Conservation (phyloP, 345 rosid species). For the Lepidium aucheri region DNA sequence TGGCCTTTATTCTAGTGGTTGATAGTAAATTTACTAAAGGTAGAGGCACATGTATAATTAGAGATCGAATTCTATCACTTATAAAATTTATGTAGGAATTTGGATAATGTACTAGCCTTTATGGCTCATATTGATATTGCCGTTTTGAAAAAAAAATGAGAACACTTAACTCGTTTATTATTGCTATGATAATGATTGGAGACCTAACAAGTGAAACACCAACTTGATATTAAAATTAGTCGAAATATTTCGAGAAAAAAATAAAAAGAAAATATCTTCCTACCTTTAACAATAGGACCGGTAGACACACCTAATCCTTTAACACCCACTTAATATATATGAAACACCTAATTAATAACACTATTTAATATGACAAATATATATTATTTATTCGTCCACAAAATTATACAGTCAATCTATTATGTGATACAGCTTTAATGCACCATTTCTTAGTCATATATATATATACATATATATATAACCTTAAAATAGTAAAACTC, state of each 20-base stretch:
- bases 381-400: neutral
- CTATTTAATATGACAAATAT: neutral
- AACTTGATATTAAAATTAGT: slow-evolving; percentile 20
- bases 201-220: slow-evolving; percentile 25
- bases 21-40: too few relatives aligned
- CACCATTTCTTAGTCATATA: slow-evolving; percentile 5
- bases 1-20: too few relatives aligned
- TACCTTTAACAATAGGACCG: slow-evolving; percentile 22
- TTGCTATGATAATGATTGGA: slow-evolving; percentile 7
- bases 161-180: neutral
- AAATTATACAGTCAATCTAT: neutral
- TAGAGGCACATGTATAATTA: too few relatives aligned
- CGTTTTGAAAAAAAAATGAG: too few relatives aligned
- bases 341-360: slow-evolving; percentile 22
- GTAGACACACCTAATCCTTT: slow-evolving; percentile 30
- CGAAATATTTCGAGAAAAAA: neutral
- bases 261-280: slow-evolving; percentile 10
- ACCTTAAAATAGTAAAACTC: neutral
- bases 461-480: neutral
- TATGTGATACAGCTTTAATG: slow-evolving; percentile 4
- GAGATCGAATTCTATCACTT: too few relatives aligned
- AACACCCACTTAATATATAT: slow-evolving; percentile 14
- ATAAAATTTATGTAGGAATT: too few relatives aligned
- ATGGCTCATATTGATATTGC: too few relatives aligned
- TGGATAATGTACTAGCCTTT: too few relatives aligned